phyloP scores from a whole-genome alignment of 2,329 filamentous ascomycete species.

The Aureobasidium sp. region DNA sequence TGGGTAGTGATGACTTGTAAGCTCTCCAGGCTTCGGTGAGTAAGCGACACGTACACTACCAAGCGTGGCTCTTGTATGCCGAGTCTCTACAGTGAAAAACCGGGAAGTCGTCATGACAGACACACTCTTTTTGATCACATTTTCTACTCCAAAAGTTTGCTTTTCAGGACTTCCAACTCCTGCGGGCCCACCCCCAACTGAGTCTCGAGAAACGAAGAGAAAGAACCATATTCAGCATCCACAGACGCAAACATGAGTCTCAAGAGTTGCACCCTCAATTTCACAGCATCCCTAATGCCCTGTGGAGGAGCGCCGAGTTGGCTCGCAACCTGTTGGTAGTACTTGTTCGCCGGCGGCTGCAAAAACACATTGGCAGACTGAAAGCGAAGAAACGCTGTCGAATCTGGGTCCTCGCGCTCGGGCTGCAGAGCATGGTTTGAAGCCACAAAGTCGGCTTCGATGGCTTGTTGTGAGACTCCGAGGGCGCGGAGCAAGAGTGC shows the following conservation, averaged over 20 bases:
- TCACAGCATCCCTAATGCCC: slow-evolving; percentile 27
- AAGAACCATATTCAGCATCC: neutral
- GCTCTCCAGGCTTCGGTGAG: too few relatives aligned
- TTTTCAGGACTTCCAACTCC: slow-evolving; percentile 30
- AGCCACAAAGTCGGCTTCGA: neutral
- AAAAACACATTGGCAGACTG: neutral
- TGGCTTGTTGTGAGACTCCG: neutral
- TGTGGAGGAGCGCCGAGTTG: slow-evolving; percentile 30
- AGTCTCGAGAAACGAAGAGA: neutral
- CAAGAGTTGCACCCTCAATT: slow-evolving; percentile 25
- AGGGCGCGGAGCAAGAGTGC: neutral
- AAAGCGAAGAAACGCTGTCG: neutral
- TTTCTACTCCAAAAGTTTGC: neutral
- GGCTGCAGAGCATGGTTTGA: neutral
- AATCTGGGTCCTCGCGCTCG: neutral
- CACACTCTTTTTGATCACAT: too few relatives aligned
- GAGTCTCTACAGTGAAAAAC: too few relatives aligned
- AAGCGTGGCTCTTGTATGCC: too few relatives aligned
- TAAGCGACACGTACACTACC: too few relatives aligned
- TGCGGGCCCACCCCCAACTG: neutral
- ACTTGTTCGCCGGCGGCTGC: neutral
- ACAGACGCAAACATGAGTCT: neutral
- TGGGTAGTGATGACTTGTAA: too few relatives aligned
- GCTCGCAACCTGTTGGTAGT: slow-evolving; percentile 18
- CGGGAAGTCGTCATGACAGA: too few relatives aligned